Conservation (phyloP, 805 yeast species). For the Lachancea sp. region DNA sequence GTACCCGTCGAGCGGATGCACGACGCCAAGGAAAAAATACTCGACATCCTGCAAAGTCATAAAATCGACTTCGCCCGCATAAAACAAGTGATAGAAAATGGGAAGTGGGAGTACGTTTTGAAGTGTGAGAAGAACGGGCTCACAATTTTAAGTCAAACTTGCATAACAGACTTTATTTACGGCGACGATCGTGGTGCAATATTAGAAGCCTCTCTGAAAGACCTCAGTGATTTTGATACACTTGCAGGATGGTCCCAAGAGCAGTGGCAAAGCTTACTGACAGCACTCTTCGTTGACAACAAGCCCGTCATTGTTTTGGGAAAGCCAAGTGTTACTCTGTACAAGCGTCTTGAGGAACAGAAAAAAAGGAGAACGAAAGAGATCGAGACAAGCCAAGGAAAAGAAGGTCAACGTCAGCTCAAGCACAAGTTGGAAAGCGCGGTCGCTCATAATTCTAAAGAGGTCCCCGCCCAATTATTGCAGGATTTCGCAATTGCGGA, state of each 20-base stretch:
- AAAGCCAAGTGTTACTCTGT: constrained; percentile 55
- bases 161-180: constrained; percentile 74
- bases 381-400: constrained; percentile 48
- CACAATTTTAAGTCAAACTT: constrained; percentile 51
- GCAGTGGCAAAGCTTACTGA: constrained; percentile 59
- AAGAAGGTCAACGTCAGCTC: constrained; percentile 51
- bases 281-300: constrained; percentile 50
- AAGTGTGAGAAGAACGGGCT: constrained; percentile 58
- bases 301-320: constrained; percentile 63
- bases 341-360: constrained; percentile 45
- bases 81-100: constrained; percentile 60
- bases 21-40: constrained; percentile 46
- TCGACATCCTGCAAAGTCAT: constrained; percentile 49
- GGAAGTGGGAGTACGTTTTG: constrained; percentile 53
- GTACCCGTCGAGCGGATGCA: constrained; percentile 65
- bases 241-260: constrained; percentile 54
- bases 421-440: constrained; percentile 53
- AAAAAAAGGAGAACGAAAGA: constrained; percentile 44
- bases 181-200: constrained; percentile 59
- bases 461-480: constrained; percentile 66
- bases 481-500: constrained; percentile 63
- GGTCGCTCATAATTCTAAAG: constrained; percentile 57
- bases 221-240: constrained; percentile 47
- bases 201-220: constrained; percentile 47
- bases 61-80: constrained; percentile 60